Conservation (phyloP, 768 basidiomycete species). For the Boletus rufocinnamomeus region DNA sequence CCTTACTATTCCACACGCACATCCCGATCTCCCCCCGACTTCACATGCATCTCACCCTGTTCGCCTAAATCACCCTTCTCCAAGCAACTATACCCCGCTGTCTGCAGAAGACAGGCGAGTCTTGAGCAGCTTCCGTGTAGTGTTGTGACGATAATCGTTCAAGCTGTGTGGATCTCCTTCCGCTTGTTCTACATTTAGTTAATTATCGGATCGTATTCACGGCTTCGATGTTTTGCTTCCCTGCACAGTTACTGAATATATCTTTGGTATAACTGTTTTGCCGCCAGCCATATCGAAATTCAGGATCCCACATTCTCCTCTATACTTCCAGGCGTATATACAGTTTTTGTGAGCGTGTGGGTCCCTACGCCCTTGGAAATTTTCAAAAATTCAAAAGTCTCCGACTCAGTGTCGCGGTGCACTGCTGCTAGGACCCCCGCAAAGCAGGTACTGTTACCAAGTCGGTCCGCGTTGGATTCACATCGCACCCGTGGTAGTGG, state of each 20-base stretch:
- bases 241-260: slow-evolving; percentile 2
- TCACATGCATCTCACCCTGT: slow-evolving; percentile 14
- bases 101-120: slow-evolving; percentile 60
- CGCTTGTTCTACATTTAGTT: neutral
- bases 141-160: slow-evolving; percentile 37
- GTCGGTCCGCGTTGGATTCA: neutral
- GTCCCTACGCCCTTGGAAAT: neutral
- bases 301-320: neutral
- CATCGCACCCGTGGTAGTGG: neutral
- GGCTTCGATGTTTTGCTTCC: slow-evolving; percentile 1
- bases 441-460: neutral
- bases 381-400: neutral
- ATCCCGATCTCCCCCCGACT: slow-evolving; percentile 1
- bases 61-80: slow-evolving; percentile 27
- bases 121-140: slow-evolving; percentile 57
- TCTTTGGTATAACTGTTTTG: neutral
- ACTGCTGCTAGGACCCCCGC: too few relatives aligned
- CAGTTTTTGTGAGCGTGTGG: neutral
- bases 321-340: neutral
- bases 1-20: slow-evolving; percentile 11
- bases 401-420: neutral
- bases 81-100: slow-evolving; percentile 40
- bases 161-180: neutral
- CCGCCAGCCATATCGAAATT: neutral
- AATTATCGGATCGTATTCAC: neutral